Evolutionary conservation across 257 asterid species (phyloP).

Genomic region (Verbascum thapsus): DNA sequence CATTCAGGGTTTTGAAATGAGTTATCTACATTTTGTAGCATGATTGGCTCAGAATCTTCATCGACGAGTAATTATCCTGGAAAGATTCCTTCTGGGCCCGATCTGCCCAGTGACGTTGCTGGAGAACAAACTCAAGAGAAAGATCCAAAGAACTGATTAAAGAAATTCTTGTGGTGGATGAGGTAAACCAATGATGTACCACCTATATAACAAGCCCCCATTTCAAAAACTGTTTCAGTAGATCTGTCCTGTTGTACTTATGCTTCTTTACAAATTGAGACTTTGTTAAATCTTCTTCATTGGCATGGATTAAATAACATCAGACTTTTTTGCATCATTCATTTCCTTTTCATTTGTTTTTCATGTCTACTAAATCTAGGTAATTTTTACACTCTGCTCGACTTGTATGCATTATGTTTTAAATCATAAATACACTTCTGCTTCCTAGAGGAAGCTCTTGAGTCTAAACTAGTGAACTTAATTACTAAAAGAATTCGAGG

Average conservation of each 20-base stretch:
- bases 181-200: background rate
- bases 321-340: background rate
- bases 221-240: background rate
- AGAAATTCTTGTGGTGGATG: background rate
- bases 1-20: conserved; percentile 17
- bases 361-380: conserved; percentile 3
- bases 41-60: conserved; percentile 47
- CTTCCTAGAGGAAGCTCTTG: no score
- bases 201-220: conserved; percentile 13
- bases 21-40: conserved; percentile 45
- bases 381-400: no score
- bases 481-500: no score
- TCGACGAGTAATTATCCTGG: conserved; percentile 67
- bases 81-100: conserved; percentile 64
- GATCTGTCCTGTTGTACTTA: no score
- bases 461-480: no score
- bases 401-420: no score
- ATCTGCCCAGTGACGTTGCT: conserved; percentile 50
- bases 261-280: background rate
- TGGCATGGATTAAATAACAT: conserved; percentile 8
- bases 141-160: conserved; percentile 24
- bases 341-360: background rate
- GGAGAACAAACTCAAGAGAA: conserved; percentile 47
- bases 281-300: conserved; percentile 13
- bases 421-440: no score